These are phyloP conservation scores for Aspergillus piperis DNA, from an alignment of 2,329 filamentous ascomycete species.

Conservation along the genomic window DNA sequence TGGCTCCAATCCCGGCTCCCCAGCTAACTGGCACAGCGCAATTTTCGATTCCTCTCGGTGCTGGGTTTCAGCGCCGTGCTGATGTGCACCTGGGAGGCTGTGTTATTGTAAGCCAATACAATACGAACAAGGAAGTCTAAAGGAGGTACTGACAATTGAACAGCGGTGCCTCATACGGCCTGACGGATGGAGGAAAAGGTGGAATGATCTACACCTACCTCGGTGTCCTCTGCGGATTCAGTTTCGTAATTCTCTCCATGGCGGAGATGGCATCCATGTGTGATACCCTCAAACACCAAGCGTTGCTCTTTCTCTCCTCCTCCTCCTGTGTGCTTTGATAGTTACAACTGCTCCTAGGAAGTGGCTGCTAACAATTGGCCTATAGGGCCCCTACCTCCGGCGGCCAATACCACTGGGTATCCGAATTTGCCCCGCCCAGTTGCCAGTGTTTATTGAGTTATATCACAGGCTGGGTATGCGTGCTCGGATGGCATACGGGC, in stretches of 20 bases:
- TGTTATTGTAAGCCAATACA: slow-evolving; percentile 12
- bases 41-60: slow-evolving; percentile 38
- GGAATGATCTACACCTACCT: slow-evolving; percentile 43
- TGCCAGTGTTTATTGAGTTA: slow-evolving; percentile 40
- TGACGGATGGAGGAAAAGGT: slow-evolving; percentile 37
- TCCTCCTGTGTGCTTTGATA: not conserved
- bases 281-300: not conserved
- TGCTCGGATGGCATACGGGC: slow-evolving; percentile 41
- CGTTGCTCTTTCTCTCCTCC: too few relatives aligned
- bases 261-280: slow-evolving; percentile 52
- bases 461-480: slow-evolving; percentile 42
- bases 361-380: too few relatives aligned
- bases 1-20: too few relatives aligned
- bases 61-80: slow-evolving; percentile 37
- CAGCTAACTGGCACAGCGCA: slow-evolving; percentile 26
- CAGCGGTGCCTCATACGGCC: slow-evolving; percentile 30
- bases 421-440: slow-evolving; percentile 38
- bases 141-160: not conserved
- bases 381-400: slow-evolving; percentile 39
- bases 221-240: slow-evolving; percentile 39
- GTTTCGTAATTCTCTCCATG: slow-evolving; percentile 41
- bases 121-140: not conserved
- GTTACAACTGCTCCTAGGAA: too few relatives aligned
- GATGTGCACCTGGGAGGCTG: slow-evolving; percentile 38
- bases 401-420: slow-evolving; percentile 46